Evolutionary conservation across 768 basidiomycete genomes (phyloP), one percentile per base, ranked within the genome.

Genomic region (Podaxis rugospora): DNA sequence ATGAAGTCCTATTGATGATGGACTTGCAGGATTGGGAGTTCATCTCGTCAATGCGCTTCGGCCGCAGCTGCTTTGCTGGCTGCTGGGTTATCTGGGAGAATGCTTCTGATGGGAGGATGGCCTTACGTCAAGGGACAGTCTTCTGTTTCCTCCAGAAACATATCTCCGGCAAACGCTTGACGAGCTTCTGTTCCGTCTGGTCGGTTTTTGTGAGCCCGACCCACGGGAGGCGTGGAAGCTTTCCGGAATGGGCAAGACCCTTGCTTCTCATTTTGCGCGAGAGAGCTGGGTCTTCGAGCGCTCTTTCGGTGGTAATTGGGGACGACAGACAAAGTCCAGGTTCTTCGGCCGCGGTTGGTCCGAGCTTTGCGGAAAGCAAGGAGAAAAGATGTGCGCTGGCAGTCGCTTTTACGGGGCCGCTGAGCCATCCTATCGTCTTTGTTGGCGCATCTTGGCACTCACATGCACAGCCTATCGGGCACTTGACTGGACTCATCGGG

Each of bases 381-480:
- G 32, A 1, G 37, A 11, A 23, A 25, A 5, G 35, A 54, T 18
- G 13, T 54, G n/a, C 4, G 4, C 14, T 42, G 7, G 23, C 10
- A 18, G 18, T 18, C 6, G 18, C n/a, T 18, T 18, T 54, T 18
- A 37, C 37, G 52, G 18, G 37, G 10, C n/a, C n/a, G 27, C 4
- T 27, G 6, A 5, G n/a, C 32, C 32, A 32, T 52, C 11, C 6
- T 52, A 4, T 13, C 28, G 36, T n/a, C 35, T 18, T 11, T 9
- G 10, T 18, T 23, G 11, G 21, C 37, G 4, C 37, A 37, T 51
- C 16, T 27, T 4, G 50, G 11, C 1, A 51, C 23, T 51, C 50
- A 51, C 27, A 14, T 23, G 36, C 35, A 54, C 35, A 54, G 52
- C 52, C 52, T 39, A 54, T 39, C 52, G 52, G 52, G 52, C n/a